These are phyloP conservation scores for Babesia gibsoni DNA, from an alignment of 169 alveolate species.

Conservation along the genomic window DNA sequence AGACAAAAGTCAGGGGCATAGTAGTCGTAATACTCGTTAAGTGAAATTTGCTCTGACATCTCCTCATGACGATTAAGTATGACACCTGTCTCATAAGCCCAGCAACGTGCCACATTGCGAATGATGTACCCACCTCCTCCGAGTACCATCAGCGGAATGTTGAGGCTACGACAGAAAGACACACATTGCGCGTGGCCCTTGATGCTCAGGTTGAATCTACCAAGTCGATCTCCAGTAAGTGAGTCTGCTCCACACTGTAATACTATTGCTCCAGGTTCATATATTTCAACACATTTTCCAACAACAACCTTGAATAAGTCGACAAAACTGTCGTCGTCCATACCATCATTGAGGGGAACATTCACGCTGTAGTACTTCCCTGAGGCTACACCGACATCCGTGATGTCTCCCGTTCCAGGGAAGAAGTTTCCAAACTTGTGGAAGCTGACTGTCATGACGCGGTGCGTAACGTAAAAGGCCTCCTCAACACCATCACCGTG, in stretches of 20 bases:
- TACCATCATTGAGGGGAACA: constrained; percentile 98
- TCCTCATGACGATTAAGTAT: constrained; percentile 87
- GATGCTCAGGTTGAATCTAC: constrained; percentile 94
- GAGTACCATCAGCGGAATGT: constrained; percentile 89
- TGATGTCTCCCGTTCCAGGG: constrained; percentile 98
- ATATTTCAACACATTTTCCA: constrained; percentile 91
- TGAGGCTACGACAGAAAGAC: constrained; percentile 86
- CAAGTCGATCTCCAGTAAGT: constrained; percentile 94
- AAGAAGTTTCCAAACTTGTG: constrained; percentile 98
- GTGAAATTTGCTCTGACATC: constrained; percentile 88
- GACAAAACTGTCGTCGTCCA: constrained; percentile 92
- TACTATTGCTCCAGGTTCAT: constrained; percentile 96
- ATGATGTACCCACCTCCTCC: constrained; percentile 99
- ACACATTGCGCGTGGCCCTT: constrained; percentile 99
- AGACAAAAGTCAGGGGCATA: constrained; percentile 95
- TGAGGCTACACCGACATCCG: constrained; percentile 93
- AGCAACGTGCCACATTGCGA: constrained; percentile 97
- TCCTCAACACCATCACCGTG: constrained; percentile 99
- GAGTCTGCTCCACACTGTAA: constrained; percentile 99
- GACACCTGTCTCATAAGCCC: constrained; percentile 99
- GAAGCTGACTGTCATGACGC: constrained; percentile 98
- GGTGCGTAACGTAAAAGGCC: constrained; percentile 95
- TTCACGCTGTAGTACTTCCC: constrained; percentile 95
- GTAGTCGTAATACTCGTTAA: constrained; percentile 93
- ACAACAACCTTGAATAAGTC: constrained; percentile 91